Evolutionary conservation across 2,329 filamentous ascomycete genomes (phyloP).

Genomic region (Aspergillus ustus): DNA sequence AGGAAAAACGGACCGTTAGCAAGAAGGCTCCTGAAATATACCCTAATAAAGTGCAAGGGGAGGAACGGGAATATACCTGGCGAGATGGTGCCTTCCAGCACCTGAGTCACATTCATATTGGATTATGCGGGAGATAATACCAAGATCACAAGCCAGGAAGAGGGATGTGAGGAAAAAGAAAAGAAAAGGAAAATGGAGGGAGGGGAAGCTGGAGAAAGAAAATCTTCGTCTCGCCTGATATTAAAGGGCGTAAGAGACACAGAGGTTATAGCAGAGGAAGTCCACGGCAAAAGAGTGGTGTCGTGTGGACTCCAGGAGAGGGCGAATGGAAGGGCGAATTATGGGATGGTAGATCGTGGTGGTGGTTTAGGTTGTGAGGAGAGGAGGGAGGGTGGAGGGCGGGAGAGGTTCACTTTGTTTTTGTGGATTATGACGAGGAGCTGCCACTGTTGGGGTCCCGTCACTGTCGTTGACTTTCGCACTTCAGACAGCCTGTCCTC

Average conservation of each 20-base stretch:
- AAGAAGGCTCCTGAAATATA: conserved; percentile 8
- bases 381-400: conserved; percentile 25
- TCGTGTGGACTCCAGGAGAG: conserved; percentile 26
- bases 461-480: background rate
- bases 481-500: background rate
- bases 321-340: conserved; percentile 1
- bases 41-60: background rate
- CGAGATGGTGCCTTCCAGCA: conserved; percentile 95
- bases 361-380: conserved; percentile 2
- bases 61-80: conserved; percentile 67
- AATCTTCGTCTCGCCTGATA: conserved; percentile 26
- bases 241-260: conserved; percentile 18
- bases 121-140: conserved; percentile 30
- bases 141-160: conserved; percentile 25
- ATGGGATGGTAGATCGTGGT: conserved; percentile 18
- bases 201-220: conserved; percentile 23
- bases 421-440: conserved; percentile 45
- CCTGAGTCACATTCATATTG: conserved; percentile 96
- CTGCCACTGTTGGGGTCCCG: conserved; percentile 21
- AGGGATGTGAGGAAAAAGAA: conserved; percentile 27
- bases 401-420: conserved; percentile 34
- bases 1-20: conserved; percentile 35
- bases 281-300: conserved; percentile 30
- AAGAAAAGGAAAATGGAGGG: conserved; percentile 27
- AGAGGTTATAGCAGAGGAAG: conserved; percentile 17